A percentile compares a stretch with the other conserved stretches of the same genome.
Evolutionary conservation across 805 yeast species (phyloP).

Genomic region (Groenewaldozyma salmanticensis): DNA sequence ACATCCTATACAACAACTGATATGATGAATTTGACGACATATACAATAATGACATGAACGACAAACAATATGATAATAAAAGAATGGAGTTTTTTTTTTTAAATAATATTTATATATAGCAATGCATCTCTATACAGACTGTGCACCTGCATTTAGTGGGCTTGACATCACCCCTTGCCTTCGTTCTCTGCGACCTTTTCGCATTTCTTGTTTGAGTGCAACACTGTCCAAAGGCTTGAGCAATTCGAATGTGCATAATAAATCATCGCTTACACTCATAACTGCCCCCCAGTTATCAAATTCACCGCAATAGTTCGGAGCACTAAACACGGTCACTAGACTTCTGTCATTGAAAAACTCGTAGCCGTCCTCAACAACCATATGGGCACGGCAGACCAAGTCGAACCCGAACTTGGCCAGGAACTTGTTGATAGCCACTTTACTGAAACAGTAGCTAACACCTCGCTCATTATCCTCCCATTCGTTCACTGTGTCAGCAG

Average conservation of each 20-base stretch:
- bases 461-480: slow-evolving; percentile 88
- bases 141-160: slow-evolving; percentile 10
- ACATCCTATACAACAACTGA: slow-evolving; percentile 20
- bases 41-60: neutral
- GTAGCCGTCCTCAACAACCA: slow-evolving; percentile 79
- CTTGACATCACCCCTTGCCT: slow-evolving; percentile 25
- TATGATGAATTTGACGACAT: neutral
- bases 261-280: slow-evolving; percentile 90
- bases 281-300: slow-evolving; percentile 96
- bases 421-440: slow-evolving; percentile 72
- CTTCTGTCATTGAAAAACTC: slow-evolving; percentile 67
- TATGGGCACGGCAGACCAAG: slow-evolving; percentile 75
- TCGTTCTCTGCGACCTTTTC: slow-evolving; percentile 83
- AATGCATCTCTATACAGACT: slow-evolving; percentile 6
- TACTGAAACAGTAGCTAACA: slow-evolving; percentile 69
- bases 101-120: neutral
- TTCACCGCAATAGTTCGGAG: slow-evolving; percentile 76
- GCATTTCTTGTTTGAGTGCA: slow-evolving; percentile 91
- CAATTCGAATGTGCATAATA: slow-evolving; percentile 85
- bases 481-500: slow-evolving; percentile 71
- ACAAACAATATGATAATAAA: neutral
- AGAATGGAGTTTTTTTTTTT: too few relatives aligned
- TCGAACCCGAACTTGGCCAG: slow-evolving; percentile 67
- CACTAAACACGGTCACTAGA: slow-evolving; percentile 62
- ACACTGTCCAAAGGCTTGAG: slow-evolving; percentile 89